Conservation (phyloP, 2,329 filamentous ascomycete species). For the Monilinia vaccinii-corymbosi region DNA sequence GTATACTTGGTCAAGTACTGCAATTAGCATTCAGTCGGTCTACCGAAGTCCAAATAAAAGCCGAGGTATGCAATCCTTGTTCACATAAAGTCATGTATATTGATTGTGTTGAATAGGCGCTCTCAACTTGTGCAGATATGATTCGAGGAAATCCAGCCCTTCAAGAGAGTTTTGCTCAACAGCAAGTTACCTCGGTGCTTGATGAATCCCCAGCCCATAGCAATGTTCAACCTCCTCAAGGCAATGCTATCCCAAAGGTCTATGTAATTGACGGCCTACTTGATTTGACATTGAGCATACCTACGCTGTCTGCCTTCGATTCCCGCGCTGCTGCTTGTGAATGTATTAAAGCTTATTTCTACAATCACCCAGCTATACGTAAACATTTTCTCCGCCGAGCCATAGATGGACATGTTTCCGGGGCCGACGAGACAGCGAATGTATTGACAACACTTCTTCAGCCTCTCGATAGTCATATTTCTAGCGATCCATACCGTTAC, state of each 20-base stretch:
- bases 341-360: slow-evolving; percentile 89
- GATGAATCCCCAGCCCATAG: slow-evolving; percentile 30
- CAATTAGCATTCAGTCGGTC: slow-evolving; percentile 70
- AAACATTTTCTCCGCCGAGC: slow-evolving; percentile 80
- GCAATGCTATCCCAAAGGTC: slow-evolving; percentile 50
- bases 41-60: slow-evolving; percentile 68
- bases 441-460: slow-evolving; percentile 74
- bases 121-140: slow-evolving; percentile 78
- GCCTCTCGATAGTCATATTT: slow-evolving; percentile 49
- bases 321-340: slow-evolving; percentile 77
- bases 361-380: slow-evolving; percentile 69
- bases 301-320: slow-evolving; percentile 61
- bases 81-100: slow-evolving; percentile 5
- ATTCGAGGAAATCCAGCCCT: slow-evolving; percentile 72
- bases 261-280: slow-evolving; percentile 93
- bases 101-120: slow-evolving; percentile 44
- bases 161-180: slow-evolving; percentile 82
- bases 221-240: slow-evolving; percentile 34
- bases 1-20: slow-evolving; percentile 68
- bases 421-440: slow-evolving; percentile 76
- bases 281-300: slow-evolving; percentile 66
- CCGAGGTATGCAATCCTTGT: slow-evolving; percentile 48
- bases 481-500: slow-evolving; percentile 71
- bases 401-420: slow-evolving; percentile 75
- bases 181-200: slow-evolving; percentile 61